Evolutionary conservation across 768 basidiomycete species (phyloP).

Genomic region (Hygrophorus russula): DNA sequence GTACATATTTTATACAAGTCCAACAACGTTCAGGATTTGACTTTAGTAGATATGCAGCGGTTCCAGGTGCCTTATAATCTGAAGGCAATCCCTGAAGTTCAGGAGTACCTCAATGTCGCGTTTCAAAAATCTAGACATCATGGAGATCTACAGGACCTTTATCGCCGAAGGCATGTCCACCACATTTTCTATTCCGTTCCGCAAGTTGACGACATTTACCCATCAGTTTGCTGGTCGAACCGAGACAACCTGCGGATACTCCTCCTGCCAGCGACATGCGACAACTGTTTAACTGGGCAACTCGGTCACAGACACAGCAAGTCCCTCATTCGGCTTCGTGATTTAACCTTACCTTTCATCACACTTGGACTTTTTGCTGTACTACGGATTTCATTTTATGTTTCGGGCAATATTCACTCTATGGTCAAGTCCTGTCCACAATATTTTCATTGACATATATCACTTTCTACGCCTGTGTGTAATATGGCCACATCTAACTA

Average conservation of each 20-base stretch:
- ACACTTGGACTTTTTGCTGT: background rate
- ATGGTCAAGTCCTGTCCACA: background rate
- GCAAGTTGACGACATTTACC: constrained; percentile 3
- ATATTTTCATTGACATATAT: background rate
- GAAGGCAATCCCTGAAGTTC: constrained; percentile 83
- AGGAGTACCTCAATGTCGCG: constrained; percentile 61
- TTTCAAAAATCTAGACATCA: constrained; percentile 69
- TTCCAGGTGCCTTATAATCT: constrained; percentile 84
- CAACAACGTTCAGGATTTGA: constrained; percentile 1
- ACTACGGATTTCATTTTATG: background rate
- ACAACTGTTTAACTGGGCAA: constrained; percentile 72
- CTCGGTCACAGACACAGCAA: constrained; percentile 37
- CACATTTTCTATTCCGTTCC: constrained; percentile 6
- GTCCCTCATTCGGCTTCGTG: constrained; percentile 16
- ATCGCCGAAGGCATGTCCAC: constrained; percentile 61
- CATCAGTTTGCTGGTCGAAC: constrained; percentile 68
- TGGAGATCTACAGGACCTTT: constrained; percentile 78
- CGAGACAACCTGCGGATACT: constrained; percentile 66
- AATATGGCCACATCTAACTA: background rate
- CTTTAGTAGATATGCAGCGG: constrained; percentile 68
- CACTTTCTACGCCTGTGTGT: background rate
- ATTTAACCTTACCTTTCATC: constrained; percentile 1
- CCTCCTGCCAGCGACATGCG: constrained; percentile 59
- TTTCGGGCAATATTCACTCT: background rate
- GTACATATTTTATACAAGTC: constrained; percentile 21